Evolutionary conservation across 2,329 filamentous ascomycete genomes (phyloP), one percentile per base, ranked within the genome.

Genomic region (Aspergillus luchuensis): DNA sequence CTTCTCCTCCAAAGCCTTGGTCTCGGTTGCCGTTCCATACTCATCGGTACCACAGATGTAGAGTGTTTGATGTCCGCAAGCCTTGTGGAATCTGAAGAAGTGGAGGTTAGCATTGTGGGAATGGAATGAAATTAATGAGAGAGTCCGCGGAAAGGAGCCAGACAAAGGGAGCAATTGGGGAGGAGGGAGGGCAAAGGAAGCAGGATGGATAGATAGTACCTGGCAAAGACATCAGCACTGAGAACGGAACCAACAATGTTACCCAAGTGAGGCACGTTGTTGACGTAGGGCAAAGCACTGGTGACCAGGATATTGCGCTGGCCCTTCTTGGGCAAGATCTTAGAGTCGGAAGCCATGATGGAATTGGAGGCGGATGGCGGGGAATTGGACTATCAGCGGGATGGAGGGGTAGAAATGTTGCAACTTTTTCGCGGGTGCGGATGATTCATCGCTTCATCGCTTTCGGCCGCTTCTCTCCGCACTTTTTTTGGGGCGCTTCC

Each of bases 11-110:
- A 97, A 86, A 4, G 94, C 94, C 81, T 96, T 97, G 25, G 94
- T 97, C 79, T 97, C 94, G 33, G 93, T 97, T 21, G 94, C 93
- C 11, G 94, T 98, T 60, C 94, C 94, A 77, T 97, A 98, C 79
- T 98, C 91, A 80, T 97, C 94, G 55, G 88, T 91, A 59, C 92
- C 92, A 77, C 93, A 96, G 67, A 97, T 84, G 76, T 88, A 97
- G 54, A 97, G 84, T 1, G 92, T 96, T 67, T 87, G 90, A 72
- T 89, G 85, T 58, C 89, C 90, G 71, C 91, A 86, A 47, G 90
- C 88, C 77, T 91, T 91, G 80, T 89, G 91, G 79, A 90, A 96
- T 67, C 88, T 87, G 45, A 54, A 48, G 13, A 47, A 21, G 19
- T 51, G 23, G 28, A 62, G 28, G 62, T 69, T 61, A 73, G 54